These are phyloP conservation scores for Linnemannia schmuckeri DNA, from an alignment of 192 early-diverging fungal species.

Conservation along the genomic window DNA sequence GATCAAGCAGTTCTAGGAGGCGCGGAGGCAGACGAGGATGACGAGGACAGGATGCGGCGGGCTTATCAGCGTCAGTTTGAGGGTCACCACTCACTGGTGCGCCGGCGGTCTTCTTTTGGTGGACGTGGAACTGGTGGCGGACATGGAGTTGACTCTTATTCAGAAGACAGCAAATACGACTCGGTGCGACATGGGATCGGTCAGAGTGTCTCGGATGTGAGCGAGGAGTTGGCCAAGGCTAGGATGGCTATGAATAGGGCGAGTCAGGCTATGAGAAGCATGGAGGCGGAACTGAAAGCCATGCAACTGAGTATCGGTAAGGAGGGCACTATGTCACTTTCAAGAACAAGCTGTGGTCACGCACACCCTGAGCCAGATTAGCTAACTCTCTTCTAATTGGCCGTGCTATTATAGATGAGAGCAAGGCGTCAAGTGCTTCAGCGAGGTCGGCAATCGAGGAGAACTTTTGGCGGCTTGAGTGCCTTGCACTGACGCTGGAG, in stretches of 20 bases:
- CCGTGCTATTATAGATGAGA: constrained; percentile 28
- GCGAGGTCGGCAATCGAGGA: constrained; percentile 49
- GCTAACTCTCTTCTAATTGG: background rate
- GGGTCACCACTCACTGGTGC: constrained; percentile 38
- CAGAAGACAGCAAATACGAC: constrained; percentile 38
- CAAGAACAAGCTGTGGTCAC: background rate
- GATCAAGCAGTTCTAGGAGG: background rate
- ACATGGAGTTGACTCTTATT: background rate
- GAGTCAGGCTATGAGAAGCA: constrained; percentile 51
- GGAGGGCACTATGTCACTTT: background rate
- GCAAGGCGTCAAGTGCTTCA: constrained; percentile 38
- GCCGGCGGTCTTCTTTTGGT: constrained; percentile 29
- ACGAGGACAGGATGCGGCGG: constrained; percentile 4
- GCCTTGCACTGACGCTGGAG: constrained; percentile 41
- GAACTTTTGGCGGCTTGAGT: constrained; percentile 52
- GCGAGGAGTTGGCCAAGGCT: constrained; percentile 44
- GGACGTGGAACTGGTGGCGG: background rate
- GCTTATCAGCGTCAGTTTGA: constrained; percentile 44
- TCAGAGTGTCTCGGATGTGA: constrained; percentile 35
- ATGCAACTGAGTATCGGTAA: constrained; percentile 49
- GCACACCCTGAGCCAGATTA: background rate
- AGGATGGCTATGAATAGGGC: constrained; percentile 38
- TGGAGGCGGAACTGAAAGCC: constrained; percentile 45
- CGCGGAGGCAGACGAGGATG: background rate
- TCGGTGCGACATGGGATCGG: constrained; percentile 46